phyloP scores from a whole-genome alignment of 2,329 filamentous ascomycete genomes.

The Sporothrix curviconia region DNA sequence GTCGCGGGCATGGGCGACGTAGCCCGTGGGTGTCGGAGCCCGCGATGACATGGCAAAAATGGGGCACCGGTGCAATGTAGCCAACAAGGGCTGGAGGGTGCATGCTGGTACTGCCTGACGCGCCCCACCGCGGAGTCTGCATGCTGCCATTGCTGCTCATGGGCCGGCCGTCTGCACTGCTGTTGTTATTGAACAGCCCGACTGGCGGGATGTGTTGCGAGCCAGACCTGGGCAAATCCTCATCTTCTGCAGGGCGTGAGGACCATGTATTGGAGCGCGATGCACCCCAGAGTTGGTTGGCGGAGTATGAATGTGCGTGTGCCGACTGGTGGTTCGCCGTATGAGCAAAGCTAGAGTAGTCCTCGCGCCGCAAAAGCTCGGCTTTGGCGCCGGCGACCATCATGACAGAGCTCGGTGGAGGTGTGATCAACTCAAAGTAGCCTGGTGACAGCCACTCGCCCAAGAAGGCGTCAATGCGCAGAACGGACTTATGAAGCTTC shows the following conservation, averaged over 20 bases:
- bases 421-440: conserved; percentile 88
- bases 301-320: conserved; percentile 21
- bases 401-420: conserved; percentile 75
- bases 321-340: conserved; percentile 25
- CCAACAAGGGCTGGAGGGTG: conserved; percentile 24
- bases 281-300: conserved; percentile 35
- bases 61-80: conserved; percentile 72
- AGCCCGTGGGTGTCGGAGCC: conserved; percentile 78
- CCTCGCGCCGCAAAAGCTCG: conserved; percentile 70
- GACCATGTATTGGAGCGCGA: conserved; percentile 14
- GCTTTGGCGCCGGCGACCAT: conserved; percentile 89
- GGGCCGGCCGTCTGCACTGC: conserved; percentile 15
- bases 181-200: conserved; percentile 15
- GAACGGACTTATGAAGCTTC: conserved; percentile 47
- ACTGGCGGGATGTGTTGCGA: conserved; percentile 5
- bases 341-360: conserved; percentile 48
- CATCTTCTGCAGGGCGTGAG: background rate
- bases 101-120: background rate
- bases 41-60: conserved; percentile 76
- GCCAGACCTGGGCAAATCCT: background rate
- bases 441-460: conserved; percentile 93
- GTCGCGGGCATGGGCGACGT: conserved; percentile 84
- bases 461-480: conserved; percentile 86
- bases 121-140: background rate
- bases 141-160: conserved; percentile 21